These are phyloP conservation scores for Dimargaris xerosporica DNA, from an alignment of 192 early-diverging fungal species.

Conservation along the genomic window DNA sequence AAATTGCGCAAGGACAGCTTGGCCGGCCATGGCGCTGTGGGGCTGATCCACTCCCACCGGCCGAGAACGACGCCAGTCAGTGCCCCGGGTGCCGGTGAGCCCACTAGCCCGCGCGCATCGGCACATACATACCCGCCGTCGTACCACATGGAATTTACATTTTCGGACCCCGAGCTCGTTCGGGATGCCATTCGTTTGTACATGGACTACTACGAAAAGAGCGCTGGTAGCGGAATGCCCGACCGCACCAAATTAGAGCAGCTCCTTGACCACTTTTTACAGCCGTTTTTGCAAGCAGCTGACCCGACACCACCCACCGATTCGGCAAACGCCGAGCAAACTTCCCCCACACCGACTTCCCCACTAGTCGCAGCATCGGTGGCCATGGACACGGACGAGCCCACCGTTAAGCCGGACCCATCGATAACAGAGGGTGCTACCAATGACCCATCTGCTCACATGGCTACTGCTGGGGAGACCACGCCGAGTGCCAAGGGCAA, in stretches of 20 bases:
- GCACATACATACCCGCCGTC: conserved; percentile 30
- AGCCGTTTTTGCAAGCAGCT: conserved; percentile 19
- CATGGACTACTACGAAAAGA: conserved; percentile 52
- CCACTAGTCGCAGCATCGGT: neutral
- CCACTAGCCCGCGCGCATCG: no score
- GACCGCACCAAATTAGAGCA: conserved; percentile 64
- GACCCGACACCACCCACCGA: neutral
- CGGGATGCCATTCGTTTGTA: conserved; percentile 63
- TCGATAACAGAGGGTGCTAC: no score
- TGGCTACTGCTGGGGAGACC: no score
- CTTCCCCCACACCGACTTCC: no score
- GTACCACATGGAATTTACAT: conserved; percentile 70
- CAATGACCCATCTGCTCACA: no score
- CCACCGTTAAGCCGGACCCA: neutral
- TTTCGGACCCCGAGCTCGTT: conserved; percentile 60
- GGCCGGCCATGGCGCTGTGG: conserved; percentile 16
- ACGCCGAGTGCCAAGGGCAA: no score
- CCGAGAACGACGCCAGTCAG: no score
- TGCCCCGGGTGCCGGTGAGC: no score
- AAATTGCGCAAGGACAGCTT: conserved; percentile 65
- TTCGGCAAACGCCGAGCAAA: neutral
- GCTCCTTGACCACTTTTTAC: conserved; percentile 61
- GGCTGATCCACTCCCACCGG: no score
- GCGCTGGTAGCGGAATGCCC: conserved; percentile 29
- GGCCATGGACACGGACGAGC: neutral